Percentiles rank a stretch among this genome's conserved stretches.
These are phyloP conservation scores for Hypholoma sublateritium DNA, from an alignment of 768 basidiomycete genomes.

Conservation along the genomic window DNA sequence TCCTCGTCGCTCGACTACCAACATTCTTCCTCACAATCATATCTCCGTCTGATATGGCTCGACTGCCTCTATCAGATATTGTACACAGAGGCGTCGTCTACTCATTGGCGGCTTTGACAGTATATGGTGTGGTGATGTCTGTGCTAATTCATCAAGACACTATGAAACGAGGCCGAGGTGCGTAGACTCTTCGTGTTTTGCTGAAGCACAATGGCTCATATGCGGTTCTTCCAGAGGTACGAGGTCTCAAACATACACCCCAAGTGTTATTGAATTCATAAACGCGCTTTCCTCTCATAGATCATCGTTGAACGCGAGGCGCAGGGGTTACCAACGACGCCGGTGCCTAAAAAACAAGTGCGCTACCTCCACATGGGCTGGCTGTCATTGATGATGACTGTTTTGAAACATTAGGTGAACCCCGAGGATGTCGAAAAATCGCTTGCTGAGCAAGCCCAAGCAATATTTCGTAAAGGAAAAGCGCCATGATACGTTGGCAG, in stretches of 20 bases:
- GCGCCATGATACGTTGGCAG: slow-evolving; percentile 5
- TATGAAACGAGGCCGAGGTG: slow-evolving; percentile 55
- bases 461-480: slow-evolving; percentile 22
- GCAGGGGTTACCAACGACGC: slow-evolving; percentile 1
- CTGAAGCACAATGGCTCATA: slow-evolving; percentile 5
- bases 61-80: slow-evolving; percentile 18
- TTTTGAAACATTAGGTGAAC: slow-evolving; percentile 24
- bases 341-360: slow-evolving; percentile 7
- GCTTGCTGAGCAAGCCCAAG: slow-evolving; percentile 41
- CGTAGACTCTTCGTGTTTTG: slow-evolving; percentile 17
- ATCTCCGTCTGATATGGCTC: slow-evolving; percentile 16
- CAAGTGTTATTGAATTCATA: too few relatives aligned
- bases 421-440: slow-evolving; percentile 36
- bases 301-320: slow-evolving; percentile 3
- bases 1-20: background rate
- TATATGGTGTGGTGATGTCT: slow-evolving; percentile 53
- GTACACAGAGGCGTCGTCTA: slow-evolving; percentile 54
- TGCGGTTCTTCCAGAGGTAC: slow-evolving; percentile 29
- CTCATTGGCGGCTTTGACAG: slow-evolving; percentile 49
- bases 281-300: background rate
- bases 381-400: slow-evolving; percentile 6
- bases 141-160: slow-evolving; percentile 54
- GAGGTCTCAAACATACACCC: slow-evolving; percentile 8
- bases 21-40: background rate
- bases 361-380: background rate